These are phyloP conservation scores for Aspergillus tubingensis DNA, from an alignment of 2,329 filamentous ascomycete genomes.

Conservation along the genomic window DNA sequence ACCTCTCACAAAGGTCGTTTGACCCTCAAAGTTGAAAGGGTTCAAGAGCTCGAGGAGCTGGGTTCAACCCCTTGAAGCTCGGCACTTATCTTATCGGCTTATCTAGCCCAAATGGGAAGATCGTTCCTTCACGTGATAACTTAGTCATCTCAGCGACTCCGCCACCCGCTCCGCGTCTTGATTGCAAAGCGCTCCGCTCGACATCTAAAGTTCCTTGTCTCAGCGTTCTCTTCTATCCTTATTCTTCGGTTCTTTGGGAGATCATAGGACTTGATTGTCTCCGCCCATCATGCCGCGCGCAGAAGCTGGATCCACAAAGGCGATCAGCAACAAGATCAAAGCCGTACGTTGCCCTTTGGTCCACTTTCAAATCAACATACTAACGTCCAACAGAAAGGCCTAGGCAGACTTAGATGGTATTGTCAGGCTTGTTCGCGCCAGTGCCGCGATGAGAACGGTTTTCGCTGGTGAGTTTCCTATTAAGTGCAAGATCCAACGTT, in stretches of 20 bases:
- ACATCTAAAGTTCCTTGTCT: neutral
- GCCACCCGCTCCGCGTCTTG: neutral
- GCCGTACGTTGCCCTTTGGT: constrained; percentile 57
- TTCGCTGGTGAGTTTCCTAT: constrained; percentile 59
- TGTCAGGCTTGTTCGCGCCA: constrained; percentile 80
- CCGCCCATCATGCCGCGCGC: constrained; percentile 76
- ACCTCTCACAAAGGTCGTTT: no score
- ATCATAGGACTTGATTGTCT: neutral
- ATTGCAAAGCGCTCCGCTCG: neutral
- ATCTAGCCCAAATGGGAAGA: neutral
- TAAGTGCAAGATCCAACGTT: no score
- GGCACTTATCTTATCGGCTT: neutral
- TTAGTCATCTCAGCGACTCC: neutral
- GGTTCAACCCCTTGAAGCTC: neutral
- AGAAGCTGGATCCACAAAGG: constrained; percentile 88
- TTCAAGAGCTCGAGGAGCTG: neutral
- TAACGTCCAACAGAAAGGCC: constrained; percentile 41
- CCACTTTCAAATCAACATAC: neutral
- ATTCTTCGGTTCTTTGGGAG: no score
- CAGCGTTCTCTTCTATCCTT: neutral
- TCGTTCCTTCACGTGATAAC: neutral
- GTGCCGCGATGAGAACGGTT: constrained; percentile 83
- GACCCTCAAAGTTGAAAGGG: neutral
- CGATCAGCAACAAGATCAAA: constrained; percentile 88
- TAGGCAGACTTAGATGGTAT: constrained; percentile 86